Evolutionary conservation across 345 rosid species (phyloP).

Genomic region (Eucalyptus sideroxylon): DNA sequence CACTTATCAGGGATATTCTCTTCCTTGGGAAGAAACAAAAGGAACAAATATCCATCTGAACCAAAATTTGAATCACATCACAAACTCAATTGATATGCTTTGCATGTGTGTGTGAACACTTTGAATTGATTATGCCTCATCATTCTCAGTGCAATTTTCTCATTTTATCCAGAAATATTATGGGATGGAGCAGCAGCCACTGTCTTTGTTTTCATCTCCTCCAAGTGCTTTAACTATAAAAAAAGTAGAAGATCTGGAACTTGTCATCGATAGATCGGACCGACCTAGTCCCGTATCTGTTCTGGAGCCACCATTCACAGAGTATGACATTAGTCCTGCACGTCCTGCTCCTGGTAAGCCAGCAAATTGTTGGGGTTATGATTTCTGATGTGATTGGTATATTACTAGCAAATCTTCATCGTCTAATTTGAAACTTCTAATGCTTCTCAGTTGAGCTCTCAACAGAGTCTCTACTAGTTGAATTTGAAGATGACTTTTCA

Average conservation of each 20-base stretch:
- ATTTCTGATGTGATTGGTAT: not conserved
- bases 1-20: not conserved
- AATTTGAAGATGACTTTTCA: slow-evolving; percentile 37
- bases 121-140: not conserved
- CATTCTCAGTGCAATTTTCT: not conserved
- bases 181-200: slow-evolving; percentile 10
- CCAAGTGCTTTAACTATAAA: slow-evolving; percentile 17
- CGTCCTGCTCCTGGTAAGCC: not conserved
- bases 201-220: slow-evolving; percentile 37
- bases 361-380: not conserved
- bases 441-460: slow-evolving; percentile 31
- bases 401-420: not conserved
- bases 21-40: not conserved
- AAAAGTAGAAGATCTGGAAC: slow-evolving; percentile 34
- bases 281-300: slow-evolving; percentile 90
- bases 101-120: not conserved
- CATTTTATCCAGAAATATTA: slow-evolving; percentile 26
- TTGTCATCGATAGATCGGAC: slow-evolving; percentile 26
- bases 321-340: slow-evolving; percentile 59
- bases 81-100: not conserved
- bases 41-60: not conserved
- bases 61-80: not conserved
- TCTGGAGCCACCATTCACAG: slow-evolving; percentile 59
- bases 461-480: slow-evolving; percentile 44
- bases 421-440: not conserved